Evolutionary conservation across 2,329 filamentous ascomycete species (phyloP).

Genomic region (Beauveria caledonica): DNA sequence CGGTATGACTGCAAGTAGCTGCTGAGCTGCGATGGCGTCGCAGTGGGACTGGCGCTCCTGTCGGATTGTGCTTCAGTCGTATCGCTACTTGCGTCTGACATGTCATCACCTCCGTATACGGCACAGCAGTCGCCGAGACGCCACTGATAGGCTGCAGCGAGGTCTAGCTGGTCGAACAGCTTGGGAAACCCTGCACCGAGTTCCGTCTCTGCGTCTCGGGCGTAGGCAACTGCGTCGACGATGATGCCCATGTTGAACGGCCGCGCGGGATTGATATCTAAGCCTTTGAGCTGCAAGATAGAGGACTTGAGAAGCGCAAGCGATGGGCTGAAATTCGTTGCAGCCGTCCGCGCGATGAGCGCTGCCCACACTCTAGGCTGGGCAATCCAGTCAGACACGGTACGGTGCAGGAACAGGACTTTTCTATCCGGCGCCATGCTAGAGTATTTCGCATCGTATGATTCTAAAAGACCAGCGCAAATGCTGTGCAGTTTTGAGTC

Average conservation of each 20-base stretch:
- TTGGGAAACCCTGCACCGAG: neutral
- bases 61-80: neutral
- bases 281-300: neutral
- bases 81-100: neutral
- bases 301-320: neutral
- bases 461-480: constrained; percentile 2
- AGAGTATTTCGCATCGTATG: neutral
- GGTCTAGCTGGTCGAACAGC: constrained; percentile 1
- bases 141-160: neutral
- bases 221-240: neutral
- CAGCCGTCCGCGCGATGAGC: neutral
- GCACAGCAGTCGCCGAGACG: neutral
- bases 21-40: neutral
- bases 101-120: neutral
- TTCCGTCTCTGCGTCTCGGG: neutral
- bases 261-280: neutral
- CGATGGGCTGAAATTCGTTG: neutral
- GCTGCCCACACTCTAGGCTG: neutral
- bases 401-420: constrained; percentile 2
- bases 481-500: neutral
- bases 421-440: constrained; percentile 1
- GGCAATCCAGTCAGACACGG: constrained; percentile 6
- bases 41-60: neutral
- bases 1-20: constrained; percentile 1
- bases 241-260: neutral